These are phyloP conservation scores for Hanseniaspora guilliermondii DNA, from an alignment of 805 yeast species.

Conservation along the genomic window DNA sequence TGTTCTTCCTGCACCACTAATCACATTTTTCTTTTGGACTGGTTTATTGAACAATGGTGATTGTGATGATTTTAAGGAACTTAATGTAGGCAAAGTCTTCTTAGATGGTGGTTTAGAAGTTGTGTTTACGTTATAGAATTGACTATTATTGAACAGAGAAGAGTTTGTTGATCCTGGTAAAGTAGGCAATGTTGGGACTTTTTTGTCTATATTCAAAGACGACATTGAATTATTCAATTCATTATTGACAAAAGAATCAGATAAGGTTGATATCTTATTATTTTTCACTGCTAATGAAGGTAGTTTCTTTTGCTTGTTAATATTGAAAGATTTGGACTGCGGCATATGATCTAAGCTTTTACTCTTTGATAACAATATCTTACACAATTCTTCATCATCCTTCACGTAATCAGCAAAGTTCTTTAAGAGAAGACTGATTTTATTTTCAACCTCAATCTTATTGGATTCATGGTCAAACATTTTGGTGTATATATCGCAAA, in stretches of 20 bases:
- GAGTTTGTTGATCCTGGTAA: background rate
- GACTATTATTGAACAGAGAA: background rate
- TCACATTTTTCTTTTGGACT: background rate
- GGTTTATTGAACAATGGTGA: background rate
- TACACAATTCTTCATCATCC: constrained; percentile 33
- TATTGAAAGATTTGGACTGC: constrained; percentile 13
- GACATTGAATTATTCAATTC: background rate
- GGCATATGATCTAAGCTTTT: constrained; percentile 19
- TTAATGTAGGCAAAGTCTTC: background rate
- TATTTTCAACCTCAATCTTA: constrained; percentile 15
- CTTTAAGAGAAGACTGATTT: constrained; percentile 39
- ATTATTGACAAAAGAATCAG: background rate
- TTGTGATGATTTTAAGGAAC: background rate
- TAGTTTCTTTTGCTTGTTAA: constrained; percentile 5
- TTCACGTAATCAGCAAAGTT: constrained; percentile 51
- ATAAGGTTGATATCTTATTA: background rate
- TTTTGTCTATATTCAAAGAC: background rate
- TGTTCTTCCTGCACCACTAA: constrained; percentile 1
- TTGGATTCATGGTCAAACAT: constrained; percentile 32
- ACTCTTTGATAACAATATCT: constrained; percentile 17
- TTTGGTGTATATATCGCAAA: constrained; percentile 35
- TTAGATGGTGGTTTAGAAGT: background rate
- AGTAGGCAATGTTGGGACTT: background rate
- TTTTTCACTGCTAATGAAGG: constrained; percentile 1
- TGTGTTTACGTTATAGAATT: background rate